A percentile compares a stretch with the other conserved stretches of the same genome.
These are phyloP conservation scores for Ustilago shanxiensis DNA, from an alignment of 1,284 basidiomycete species.

Conservation along the genomic window DNA sequence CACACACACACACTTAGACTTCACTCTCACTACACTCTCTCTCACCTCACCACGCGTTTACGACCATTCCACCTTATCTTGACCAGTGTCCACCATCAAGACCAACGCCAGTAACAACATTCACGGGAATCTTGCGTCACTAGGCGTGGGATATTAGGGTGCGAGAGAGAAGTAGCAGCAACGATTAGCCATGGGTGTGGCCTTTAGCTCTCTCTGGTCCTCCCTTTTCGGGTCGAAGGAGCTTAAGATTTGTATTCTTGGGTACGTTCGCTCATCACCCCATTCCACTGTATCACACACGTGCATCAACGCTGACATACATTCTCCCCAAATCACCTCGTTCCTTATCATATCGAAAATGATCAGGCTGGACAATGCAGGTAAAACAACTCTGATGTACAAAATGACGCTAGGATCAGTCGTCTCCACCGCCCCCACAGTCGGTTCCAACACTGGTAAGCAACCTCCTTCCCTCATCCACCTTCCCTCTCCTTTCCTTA, in stretches of 20 bases:
- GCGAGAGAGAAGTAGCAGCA: not conserved
- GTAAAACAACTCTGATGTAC: constrained; percentile 73
- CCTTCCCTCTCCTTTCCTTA: not conserved
- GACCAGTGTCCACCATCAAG: not conserved
- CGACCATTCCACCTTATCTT: not conserved
- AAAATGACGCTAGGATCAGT: constrained; percentile 74
- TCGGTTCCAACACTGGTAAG: constrained; percentile 71
- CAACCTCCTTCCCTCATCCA: not conserved
- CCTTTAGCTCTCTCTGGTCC: constrained; percentile 71
- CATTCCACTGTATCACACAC: too few relatives aligned
- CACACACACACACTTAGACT: not conserved
- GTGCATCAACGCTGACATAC: too few relatives aligned
- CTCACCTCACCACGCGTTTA: constrained; percentile 1
- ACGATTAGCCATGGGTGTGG: constrained; percentile 65
- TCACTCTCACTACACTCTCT: too few relatives aligned
- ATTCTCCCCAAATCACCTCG: too few relatives aligned
- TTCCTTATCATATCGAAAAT: not conserved
- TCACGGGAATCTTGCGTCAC: not conserved
- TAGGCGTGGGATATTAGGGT: not conserved
- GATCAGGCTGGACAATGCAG: constrained; percentile 72
- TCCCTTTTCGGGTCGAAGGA: constrained; percentile 72
- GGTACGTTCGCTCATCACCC: constrained; percentile 26
- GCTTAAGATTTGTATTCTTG: constrained; percentile 71
- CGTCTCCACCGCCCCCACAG: constrained; percentile 73
- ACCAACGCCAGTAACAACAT: not conserved